phyloP scores from a whole-genome alignment of 1,284 basidiomycete species.

The Ustilago vetiveriae region DNA sequence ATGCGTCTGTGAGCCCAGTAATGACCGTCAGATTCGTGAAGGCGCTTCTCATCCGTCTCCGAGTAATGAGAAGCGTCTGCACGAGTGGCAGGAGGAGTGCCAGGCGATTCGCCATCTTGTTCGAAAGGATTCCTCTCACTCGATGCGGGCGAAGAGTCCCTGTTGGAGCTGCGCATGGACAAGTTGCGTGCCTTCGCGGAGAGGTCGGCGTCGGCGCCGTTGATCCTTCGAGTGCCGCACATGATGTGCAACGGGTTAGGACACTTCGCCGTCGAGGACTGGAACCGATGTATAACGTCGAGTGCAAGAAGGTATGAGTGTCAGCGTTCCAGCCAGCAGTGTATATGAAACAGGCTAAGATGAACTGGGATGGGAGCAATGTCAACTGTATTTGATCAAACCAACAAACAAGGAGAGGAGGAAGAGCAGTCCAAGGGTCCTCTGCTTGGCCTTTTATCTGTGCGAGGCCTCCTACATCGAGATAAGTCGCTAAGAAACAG shows the following conservation, averaged over 20 bases:
- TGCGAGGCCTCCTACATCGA: background rate
- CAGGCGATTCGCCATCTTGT: constrained; percentile 14
- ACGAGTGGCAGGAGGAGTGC: constrained; percentile 42
- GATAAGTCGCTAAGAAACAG: background rate
- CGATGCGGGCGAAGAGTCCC: constrained; percentile 38
- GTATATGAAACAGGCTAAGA: too few species aligned
- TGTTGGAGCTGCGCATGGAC: constrained; percentile 26
- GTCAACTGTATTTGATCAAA: constrained; percentile 8
- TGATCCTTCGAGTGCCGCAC: constrained; percentile 32
- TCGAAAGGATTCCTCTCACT: constrained; percentile 41
- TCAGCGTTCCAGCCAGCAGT: too few species aligned
- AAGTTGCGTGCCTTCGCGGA: constrained; percentile 23
- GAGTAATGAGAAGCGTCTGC: constrained; percentile 51
- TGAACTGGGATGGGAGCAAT: constrained; percentile 6
- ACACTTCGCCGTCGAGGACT: background rate
- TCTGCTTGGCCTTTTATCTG: constrained; percentile 2
- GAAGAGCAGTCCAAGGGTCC: background rate
- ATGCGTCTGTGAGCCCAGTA: constrained; percentile 51
- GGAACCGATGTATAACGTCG: too few species aligned
- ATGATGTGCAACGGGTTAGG: constrained; percentile 15
- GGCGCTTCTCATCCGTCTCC: constrained; percentile 55
- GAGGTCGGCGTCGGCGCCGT: constrained; percentile 25
- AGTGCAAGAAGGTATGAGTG: background rate
- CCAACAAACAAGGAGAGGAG: constrained; percentile 5
- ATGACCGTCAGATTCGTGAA: constrained; percentile 54